phyloP scores from a whole-genome alignment of 2,329 filamentous ascomycete species.

The Xylaria hypoxylon region DNA sequence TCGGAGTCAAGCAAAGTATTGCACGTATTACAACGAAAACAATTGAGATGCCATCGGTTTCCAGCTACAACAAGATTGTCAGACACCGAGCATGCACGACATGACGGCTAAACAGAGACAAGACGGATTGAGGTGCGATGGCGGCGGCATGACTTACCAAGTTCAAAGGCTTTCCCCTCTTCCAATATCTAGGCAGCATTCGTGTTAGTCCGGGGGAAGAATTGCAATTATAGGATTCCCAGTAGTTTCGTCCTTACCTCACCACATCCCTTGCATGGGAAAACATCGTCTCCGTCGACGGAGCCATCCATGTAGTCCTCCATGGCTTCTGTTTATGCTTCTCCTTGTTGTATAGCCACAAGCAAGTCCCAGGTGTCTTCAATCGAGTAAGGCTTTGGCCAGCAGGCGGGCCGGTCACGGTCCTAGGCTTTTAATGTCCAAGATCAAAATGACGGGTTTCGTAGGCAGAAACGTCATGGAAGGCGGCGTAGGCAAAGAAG shows the following conservation, averaged over 20 bases:
- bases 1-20: slow-evolving; percentile 96
- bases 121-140: slow-evolving; percentile 8
- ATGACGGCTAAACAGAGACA: not conserved
- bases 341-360: slow-evolving; percentile 33
- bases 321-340: slow-evolving; percentile 55
- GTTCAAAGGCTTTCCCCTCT: slow-evolving; percentile 97
- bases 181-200: slow-evolving; percentile 80
- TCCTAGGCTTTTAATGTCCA: slow-evolving; percentile 11
- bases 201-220: slow-evolving; percentile 44
- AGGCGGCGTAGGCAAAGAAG: slow-evolving; percentile 23
- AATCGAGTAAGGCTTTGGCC: slow-evolving; percentile 7
- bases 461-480: slow-evolving; percentile 42
- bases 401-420: slow-evolving; percentile 10
- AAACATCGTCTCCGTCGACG: slow-evolving; percentile 84
- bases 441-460: slow-evolving; percentile 17
- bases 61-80: slow-evolving; percentile 71
- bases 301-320: slow-evolving; percentile 73
- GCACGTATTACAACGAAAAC: slow-evolving; percentile 97
- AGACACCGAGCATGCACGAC: slow-evolving; percentile 36
- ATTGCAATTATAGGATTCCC: not conserved
- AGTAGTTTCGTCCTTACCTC: slow-evolving; percentile 69
- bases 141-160: slow-evolving; percentile 71
- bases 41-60: slow-evolving; percentile 98
- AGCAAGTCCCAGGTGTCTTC: slow-evolving; percentile 4
- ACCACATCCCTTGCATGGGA: slow-evolving; percentile 92